Evolutionary conservation across 2,329 filamentous ascomycete species (phyloP).

Genomic region (Aspergillus nomiae): DNA sequence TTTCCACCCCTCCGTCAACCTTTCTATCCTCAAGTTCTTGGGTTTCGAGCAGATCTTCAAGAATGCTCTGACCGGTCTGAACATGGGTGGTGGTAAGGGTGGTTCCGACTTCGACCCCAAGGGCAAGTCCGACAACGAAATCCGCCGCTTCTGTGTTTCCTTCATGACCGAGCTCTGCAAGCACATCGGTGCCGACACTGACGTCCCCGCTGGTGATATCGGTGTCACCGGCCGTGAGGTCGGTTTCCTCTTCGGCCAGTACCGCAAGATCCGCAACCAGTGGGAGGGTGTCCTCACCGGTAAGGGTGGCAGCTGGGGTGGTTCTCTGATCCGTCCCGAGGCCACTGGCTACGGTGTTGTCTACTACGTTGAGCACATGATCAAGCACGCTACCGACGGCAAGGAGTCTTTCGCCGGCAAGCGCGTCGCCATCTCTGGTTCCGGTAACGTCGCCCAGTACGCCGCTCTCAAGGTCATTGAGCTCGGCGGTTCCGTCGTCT

Average conservation of each 20-base stretch:
- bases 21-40: conserved; percentile 85
- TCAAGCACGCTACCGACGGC: conserved; percentile 76
- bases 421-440: conserved; percentile 92
- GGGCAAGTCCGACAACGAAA: conserved; percentile 96
- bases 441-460: conserved; percentile 97
- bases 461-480: conserved; percentile 95
- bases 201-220: conserved; percentile 96
- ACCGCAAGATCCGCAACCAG: conserved; percentile 82
- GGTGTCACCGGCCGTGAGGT: conserved; percentile 91
- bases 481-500: conserved; percentile 89
- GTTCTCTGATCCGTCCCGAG: conserved; percentile 90
- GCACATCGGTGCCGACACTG: conserved; percentile 94
- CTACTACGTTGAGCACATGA: conserved; percentile 97
- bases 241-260: conserved; percentile 91
- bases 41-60: conserved; percentile 99
- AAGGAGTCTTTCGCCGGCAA: conserved; percentile 86
- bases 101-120: conserved; percentile 99
- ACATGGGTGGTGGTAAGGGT: conserved; percentile 97
- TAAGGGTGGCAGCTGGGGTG: conserved; percentile 92
- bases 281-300: conserved; percentile 97
- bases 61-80: conserved; percentile 94
- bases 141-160: conserved; percentile 91
- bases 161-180: conserved; percentile 97
- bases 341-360: conserved; percentile 95
- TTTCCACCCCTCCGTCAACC: conserved; percentile 74